These are phyloP conservation scores for Neofusicoccum laricinum DNA, from an alignment of 2,329 filamentous ascomycete species.

Conservation along the genomic window DNA sequence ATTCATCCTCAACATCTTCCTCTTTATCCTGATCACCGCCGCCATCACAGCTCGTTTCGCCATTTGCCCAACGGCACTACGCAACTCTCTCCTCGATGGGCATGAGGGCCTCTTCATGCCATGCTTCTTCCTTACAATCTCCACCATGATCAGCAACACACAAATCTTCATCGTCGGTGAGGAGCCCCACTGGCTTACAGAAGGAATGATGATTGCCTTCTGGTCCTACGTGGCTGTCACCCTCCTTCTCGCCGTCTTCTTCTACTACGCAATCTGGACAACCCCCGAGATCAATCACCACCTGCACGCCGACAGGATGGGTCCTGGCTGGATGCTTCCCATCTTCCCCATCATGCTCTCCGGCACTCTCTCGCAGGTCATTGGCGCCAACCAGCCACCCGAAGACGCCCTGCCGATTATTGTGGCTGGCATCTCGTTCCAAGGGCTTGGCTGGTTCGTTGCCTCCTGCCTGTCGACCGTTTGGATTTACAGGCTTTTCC, in stretches of 20 bases:
- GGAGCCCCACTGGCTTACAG: constrained; percentile 41
- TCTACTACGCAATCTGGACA: constrained; percentile 63
- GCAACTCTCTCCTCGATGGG: constrained; percentile 47
- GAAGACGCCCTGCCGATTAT: constrained; percentile 60
- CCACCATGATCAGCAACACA: constrained; percentile 43
- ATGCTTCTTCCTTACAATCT: constrained; percentile 40
- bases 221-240: constrained; percentile 44
- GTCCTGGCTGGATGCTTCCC: constrained; percentile 71
- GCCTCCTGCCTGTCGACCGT: constrained; percentile 70
- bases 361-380: constrained; percentile 67
- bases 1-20: constrained; percentile 50
- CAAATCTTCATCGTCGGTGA: constrained; percentile 39
- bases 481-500: constrained; percentile 71
- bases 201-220: constrained; percentile 39
- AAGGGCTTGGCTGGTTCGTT: constrained; percentile 68
- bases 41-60: constrained; percentile 45
- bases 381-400: constrained; percentile 59
- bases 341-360: constrained; percentile 73
- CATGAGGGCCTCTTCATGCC: constrained; percentile 51
- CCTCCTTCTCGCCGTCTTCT: constrained; percentile 39
- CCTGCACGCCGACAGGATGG: constrained; percentile 64
- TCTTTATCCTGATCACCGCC: constrained; percentile 37
- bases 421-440: constrained; percentile 64
- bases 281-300: constrained; percentile 34
- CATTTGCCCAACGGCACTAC: constrained; percentile 43